Evolutionary conservation across 441 rosid genomes (phyloP).

Genomic region (Syzygium malaccense): DNA sequence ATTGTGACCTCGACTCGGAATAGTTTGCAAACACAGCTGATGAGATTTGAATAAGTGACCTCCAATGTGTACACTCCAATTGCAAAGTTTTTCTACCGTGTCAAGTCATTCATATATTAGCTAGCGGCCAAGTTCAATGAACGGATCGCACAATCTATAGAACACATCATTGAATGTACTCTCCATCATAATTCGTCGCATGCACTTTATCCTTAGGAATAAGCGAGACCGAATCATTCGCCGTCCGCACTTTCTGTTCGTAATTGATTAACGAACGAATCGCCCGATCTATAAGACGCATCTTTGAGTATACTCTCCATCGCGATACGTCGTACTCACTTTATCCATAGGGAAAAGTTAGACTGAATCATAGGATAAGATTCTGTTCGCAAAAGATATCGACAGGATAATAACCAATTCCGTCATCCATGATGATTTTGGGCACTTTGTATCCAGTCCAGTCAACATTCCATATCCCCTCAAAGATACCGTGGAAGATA

Average conservation of each 20-base stretch:
- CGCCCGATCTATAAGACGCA: rapidly evolving
- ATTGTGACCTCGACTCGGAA: too few relatives aligned
- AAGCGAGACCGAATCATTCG: neutral
- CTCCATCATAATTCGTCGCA: rapidly evolving
- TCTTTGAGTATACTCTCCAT: neutral
- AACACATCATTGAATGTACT: rapidly evolving
- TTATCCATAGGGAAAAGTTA: rapidly evolving
- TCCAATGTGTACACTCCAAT: too few relatives aligned
- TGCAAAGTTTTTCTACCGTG: neutral
- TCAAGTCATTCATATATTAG: neutral
- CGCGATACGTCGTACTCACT: rapidly evolving
- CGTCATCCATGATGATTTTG: neutral
- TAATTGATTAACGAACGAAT: neutral
- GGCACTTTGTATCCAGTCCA: neutral
- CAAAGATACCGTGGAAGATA: neutral
- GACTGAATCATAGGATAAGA: neutral
- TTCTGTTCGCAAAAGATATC: neutral
- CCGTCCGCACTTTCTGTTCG: too few relatives aligned
- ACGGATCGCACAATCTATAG: neutral
- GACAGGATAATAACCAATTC: neutral
- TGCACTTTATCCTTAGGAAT: neutral
- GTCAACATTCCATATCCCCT: neutral
- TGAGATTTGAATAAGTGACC: too few relatives aligned
- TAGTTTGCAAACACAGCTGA: too few relatives aligned
- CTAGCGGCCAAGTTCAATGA: neutral